Conservation (phyloP, 2,329 filamentous ascomycete species). For the Aspergillus versicolor region DNA sequence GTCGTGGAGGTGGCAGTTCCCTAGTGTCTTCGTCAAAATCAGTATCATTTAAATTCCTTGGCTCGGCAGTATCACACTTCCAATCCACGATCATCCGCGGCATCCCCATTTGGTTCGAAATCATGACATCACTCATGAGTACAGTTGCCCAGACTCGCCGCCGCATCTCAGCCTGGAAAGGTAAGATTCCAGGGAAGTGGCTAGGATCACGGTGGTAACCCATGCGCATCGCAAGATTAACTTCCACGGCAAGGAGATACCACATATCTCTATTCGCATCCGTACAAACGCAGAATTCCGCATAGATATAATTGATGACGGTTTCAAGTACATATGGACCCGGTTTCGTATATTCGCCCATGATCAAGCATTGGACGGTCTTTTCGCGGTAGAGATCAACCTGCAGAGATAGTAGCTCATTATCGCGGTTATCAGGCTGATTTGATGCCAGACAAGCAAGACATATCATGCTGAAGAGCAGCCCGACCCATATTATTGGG, state of each 20-base stretch:
- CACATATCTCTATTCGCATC: conserved; percentile 57
- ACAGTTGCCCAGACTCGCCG: conserved; percentile 41
- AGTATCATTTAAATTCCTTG: conserved; percentile 58
- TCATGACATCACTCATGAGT: conserved; percentile 57
- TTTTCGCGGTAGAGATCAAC: conserved; percentile 25
- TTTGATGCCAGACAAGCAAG: conserved; percentile 19
- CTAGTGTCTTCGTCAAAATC: conserved; percentile 54
- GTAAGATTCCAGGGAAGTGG: conserved; percentile 52
- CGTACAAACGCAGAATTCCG: conserved; percentile 52
- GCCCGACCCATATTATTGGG: conserved; percentile 45
- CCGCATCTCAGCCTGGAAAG: conserved; percentile 56
- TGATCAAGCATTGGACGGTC: conserved; percentile 54
- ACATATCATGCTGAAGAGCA: conserved; percentile 43
- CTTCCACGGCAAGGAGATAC: conserved; percentile 53
- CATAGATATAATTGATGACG: conserved; percentile 54
- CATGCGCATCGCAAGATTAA: conserved; percentile 60
- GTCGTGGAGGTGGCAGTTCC: conserved; percentile 53
- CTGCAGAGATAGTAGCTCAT: conserved; percentile 11
- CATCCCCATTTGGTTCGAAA: conserved; percentile 63
- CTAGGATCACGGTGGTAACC: conserved; percentile 58
- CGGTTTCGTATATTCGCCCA: conserved; percentile 55
- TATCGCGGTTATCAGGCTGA: conserved; percentile 5
- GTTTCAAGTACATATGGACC: conserved; percentile 57
- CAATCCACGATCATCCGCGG: conserved; percentile 60
- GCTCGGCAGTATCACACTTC: conserved; percentile 57